Evolutionary conservation across 163 green algal species (phyloP).

Genomic region (Volvox carteri): DNA sequence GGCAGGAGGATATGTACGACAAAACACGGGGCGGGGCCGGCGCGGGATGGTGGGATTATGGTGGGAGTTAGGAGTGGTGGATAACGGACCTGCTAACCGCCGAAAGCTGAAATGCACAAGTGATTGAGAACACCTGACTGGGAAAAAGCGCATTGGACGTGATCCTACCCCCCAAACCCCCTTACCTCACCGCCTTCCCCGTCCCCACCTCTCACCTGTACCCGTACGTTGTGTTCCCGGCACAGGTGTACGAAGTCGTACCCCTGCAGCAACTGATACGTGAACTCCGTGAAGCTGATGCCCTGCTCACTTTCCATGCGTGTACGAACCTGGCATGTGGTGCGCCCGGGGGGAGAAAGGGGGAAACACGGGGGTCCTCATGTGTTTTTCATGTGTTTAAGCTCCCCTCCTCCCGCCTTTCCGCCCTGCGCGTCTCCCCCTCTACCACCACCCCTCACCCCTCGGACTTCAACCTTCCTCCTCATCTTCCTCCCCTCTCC

Average conservation of each 20-base stretch:
- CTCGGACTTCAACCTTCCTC: neutral
- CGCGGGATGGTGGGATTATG: too few relatives aligned
- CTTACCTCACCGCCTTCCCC: neutral
- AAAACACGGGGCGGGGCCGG: too few relatives aligned
- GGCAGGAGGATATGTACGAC: too few relatives aligned
- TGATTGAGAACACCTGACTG: too few relatives aligned
- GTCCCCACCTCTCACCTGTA: slow-evolving; percentile 76
- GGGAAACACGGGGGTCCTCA: too few relatives aligned
- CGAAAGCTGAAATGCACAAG: too few relatives aligned
- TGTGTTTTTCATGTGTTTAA: too few relatives aligned
- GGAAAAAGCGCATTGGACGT: too few relatives aligned
- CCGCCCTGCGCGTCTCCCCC: neutral
- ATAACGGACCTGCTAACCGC: too few relatives aligned
- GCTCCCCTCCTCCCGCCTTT: too few relatives aligned
- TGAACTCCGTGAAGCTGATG: slow-evolving; percentile 99
- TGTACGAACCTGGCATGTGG: slow-evolving; percentile 73
- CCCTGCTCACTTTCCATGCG: slow-evolving; percentile 92
- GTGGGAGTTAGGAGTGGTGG: too few relatives aligned
- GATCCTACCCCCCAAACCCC: neutral
- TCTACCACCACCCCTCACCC: neutral
- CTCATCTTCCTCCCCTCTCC: neutral
- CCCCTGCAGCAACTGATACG: slow-evolving; percentile 98
- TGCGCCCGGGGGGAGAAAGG: neutral
- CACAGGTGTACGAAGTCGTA: slow-evolving; percentile 99
- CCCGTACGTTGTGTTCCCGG: slow-evolving; percentile 84